Evolutionary conservation across 176 grass and related monocot species (phyloP).

Genomic region (Juncus effusus): DNA sequence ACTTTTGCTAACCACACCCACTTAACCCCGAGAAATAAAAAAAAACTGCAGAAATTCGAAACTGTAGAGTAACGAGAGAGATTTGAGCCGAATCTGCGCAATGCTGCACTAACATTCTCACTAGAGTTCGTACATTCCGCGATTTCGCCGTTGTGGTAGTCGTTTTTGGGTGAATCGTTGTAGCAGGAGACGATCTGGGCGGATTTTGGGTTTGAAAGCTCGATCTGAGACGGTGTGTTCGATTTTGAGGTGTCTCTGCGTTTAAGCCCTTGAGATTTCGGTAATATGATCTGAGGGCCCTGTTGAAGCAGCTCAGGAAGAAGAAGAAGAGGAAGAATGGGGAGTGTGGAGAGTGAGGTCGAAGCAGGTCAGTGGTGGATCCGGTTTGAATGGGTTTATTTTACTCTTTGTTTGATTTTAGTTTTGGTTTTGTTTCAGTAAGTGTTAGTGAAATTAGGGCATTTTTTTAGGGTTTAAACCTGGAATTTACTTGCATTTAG

Average conservation of each 20-base stretch:
- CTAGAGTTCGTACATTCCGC: not conserved
- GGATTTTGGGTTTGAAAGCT: not conserved
- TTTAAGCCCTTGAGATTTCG: not conserved
- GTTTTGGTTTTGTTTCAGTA: constrained; percentile 4
- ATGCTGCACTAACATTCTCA: constrained; percentile 16
- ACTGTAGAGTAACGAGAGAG: not conserved
- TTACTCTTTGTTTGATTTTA: constrained; percentile 1
- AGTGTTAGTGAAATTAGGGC: not conserved
- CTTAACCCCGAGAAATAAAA: constrained; percentile 17
- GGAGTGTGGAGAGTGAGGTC: constrained; percentile 47
- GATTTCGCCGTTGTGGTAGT: not conserved
- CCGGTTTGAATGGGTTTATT: constrained; percentile 15
- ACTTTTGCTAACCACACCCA: constrained; percentile 20
- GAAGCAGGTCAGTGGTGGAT: constrained; percentile 65
- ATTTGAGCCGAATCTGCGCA: not conserved
- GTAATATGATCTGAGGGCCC: constrained; percentile 22
- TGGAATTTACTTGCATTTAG: not conserved
- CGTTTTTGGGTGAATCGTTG: constrained; percentile 13
- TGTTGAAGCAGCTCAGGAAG: constrained; percentile 9
- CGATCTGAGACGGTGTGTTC: constrained; percentile 24
- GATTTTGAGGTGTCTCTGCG: not conserved
- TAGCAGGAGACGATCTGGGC: not conserved
- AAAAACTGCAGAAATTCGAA: constrained; percentile 5
- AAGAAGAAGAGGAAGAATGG: constrained; percentile 35
- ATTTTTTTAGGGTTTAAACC: constrained; percentile 1